These are phyloP conservation scores for Cladosporium velox DNA, from an alignment of 2,329 filamentous ascomycete species.

Conservation along the genomic window DNA sequence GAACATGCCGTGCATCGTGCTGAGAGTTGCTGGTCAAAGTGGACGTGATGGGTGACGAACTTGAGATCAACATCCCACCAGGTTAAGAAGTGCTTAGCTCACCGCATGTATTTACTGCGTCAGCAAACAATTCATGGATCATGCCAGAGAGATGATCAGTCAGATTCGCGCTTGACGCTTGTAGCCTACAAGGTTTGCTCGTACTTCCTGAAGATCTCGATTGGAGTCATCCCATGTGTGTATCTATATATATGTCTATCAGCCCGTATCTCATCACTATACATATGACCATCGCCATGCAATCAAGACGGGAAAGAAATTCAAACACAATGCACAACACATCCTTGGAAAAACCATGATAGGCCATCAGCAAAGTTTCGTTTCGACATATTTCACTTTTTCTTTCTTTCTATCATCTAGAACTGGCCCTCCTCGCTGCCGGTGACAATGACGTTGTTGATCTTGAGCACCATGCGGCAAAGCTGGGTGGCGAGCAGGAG, in stretches of 20 bases:
- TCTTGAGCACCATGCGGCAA: constrained; percentile 96
- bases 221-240: background rate
- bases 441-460: constrained; percentile 92
- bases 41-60: background rate
- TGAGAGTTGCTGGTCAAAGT: background rate
- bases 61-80: background rate
- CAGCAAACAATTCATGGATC: background rate
- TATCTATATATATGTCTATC: background rate
- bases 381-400: constrained; percentile 13
- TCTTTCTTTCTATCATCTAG: constrained; percentile 42
- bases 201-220: background rate
- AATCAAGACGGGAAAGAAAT: background rate
- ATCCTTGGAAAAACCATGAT: background rate
- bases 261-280: background rate
- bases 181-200: background rate
- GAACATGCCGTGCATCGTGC: background rate
- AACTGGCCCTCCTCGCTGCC: constrained; percentile 86
- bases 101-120: background rate
- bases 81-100: background rate
- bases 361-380: constrained; percentile 3
- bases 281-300: background rate
- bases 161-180: fast-evolving
- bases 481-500: constrained; percentile 94
- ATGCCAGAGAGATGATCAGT: background rate
- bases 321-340: background rate